Evolutionary conservation across 179 eudicot species (phyloP).

Genomic region (Carnegiea gigantea): DNA sequence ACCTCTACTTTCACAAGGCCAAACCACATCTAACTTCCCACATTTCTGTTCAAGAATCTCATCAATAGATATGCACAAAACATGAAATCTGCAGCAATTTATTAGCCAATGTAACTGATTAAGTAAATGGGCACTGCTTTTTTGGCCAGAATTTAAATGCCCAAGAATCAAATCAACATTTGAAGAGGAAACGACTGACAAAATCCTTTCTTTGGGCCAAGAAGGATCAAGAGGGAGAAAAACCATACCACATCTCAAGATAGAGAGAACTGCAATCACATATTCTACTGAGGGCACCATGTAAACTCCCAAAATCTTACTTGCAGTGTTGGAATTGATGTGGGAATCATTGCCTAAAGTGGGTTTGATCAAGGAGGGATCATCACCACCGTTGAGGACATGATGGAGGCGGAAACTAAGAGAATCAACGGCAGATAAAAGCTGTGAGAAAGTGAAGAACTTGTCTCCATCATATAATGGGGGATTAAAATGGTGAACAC

Average conservation of each 20-base stretch:
- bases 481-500: slow-evolving; percentile 16
- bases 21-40: slow-evolving; percentile 40
- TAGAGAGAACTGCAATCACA: slow-evolving; percentile 69
- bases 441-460: slow-evolving; percentile 64
- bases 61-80: slow-evolving; percentile 45
- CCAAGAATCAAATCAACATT: slow-evolving; percentile 61
- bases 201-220: slow-evolving; percentile 77
- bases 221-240: slow-evolving; percentile 78
- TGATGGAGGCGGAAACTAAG: slow-evolving; percentile 51
- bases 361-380: slow-evolving; percentile 46
- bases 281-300: slow-evolving; percentile 83
- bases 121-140: slow-evolving; percentile 33
- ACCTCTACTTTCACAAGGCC: slow-evolving; percentile 63
- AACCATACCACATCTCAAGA: slow-evolving; percentile 71
- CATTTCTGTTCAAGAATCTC: slow-evolving; percentile 35
- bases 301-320: slow-evolving; percentile 63
- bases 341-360: slow-evolving; percentile 40
- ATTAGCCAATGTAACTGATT: slow-evolving; percentile 46
- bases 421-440: slow-evolving; percentile 62
- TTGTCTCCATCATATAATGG: slow-evolving; percentile 52
- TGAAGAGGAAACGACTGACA: slow-evolving; percentile 57
- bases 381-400: slow-evolving; percentile 58
- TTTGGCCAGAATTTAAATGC: slow-evolving; percentile 32
- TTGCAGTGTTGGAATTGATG: slow-evolving; percentile 23
- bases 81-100: slow-evolving; percentile 37